Conservation (phyloP, 2,329 filamentous ascomycete species). For the Aspergillus oerlinghausenensis region DNA sequence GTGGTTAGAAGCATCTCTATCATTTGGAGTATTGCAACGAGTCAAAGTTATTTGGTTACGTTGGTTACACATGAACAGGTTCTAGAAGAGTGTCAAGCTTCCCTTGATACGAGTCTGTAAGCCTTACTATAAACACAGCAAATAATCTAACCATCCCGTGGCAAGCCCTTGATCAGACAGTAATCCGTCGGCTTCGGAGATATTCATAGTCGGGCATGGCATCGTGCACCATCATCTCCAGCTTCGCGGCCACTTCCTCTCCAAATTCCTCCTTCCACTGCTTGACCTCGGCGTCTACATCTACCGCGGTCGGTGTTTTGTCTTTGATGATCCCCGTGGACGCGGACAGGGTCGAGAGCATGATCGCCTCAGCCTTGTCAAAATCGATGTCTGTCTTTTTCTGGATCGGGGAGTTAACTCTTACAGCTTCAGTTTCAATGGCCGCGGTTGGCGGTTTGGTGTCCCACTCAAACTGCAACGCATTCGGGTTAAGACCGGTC, state of each 20-base stretch:
- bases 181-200: constrained; percentile 24
- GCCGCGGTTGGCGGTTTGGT: not conserved
- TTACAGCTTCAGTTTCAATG: too few relatives aligned
- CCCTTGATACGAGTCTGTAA: not conserved
- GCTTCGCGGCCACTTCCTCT: constrained; percentile 16
- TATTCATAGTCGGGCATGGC: constrained; percentile 41
- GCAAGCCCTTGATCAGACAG: not conserved
- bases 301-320: constrained; percentile 25
- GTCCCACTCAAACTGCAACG: constrained; percentile 31
- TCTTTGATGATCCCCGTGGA: constrained; percentile 32
- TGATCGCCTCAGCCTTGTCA: constrained; percentile 8
- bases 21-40: not conserved
- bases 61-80: not conserved
- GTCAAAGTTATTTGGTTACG: not conserved
- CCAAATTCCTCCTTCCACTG: constrained; percentile 38
- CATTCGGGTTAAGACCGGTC: constrained; percentile 29
- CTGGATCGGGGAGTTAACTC: not conserved
- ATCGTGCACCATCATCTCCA: constrained; percentile 24
- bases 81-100: not conserved
- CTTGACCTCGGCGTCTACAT: constrained; percentile 28
- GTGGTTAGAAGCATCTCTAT: not conserved
- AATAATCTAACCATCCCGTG: too few relatives aligned
- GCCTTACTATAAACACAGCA: not conserved
- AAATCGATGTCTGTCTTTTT: not conserved
- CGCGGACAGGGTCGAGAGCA: constrained; percentile 26